Evolutionary conservation across 805 yeast genomes (phyloP).

Genomic region (Blastobotrys terrestris): DNA sequence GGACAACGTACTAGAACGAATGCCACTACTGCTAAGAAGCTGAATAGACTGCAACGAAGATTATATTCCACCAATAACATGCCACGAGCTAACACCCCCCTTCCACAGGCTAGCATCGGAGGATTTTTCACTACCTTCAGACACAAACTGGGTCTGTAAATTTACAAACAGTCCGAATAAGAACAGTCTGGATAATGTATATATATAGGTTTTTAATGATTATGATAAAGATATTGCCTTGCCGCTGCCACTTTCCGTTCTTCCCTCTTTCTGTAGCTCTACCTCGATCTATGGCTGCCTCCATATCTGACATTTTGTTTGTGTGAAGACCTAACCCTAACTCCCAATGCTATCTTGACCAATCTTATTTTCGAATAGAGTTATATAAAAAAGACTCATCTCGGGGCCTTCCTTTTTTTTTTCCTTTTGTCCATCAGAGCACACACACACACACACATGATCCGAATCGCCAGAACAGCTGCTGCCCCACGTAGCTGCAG

Average conservation of each 20-base stretch:
- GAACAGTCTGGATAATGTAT: not conserved
- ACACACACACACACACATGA: not conserved
- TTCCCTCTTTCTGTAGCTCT: no score
- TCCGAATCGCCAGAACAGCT: slow-evolving; percentile 1
- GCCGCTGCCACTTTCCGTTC: no score
- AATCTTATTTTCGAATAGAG: not conserved
- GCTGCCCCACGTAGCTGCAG: not conserved
- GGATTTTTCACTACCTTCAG: not conserved
- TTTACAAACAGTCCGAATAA: no score
- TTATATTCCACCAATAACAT: slow-evolving; percentile 6
- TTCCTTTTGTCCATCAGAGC: not conserved
- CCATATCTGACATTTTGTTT: not conserved
- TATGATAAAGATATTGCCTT: not conserved
- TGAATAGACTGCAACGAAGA: slow-evolving; percentile 62
- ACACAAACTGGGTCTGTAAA: not conserved
- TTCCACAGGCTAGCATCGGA: not conserved
- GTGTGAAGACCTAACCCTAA: not conserved
- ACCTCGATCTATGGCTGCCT: no score
- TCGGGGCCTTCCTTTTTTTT: not conserved
- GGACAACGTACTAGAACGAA: slow-evolving; percentile 93
- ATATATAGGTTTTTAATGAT: not conserved
- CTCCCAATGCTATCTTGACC: not conserved
- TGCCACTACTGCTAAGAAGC: slow-evolving; percentile 80
- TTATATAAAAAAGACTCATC: slow-evolving; percentile 3
- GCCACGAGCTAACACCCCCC: not conserved